These are phyloP conservation scores for Fusarium pseudocircinatum DNA, from an alignment of 2,329 filamentous ascomycete species.

Conservation along the genomic window DNA sequence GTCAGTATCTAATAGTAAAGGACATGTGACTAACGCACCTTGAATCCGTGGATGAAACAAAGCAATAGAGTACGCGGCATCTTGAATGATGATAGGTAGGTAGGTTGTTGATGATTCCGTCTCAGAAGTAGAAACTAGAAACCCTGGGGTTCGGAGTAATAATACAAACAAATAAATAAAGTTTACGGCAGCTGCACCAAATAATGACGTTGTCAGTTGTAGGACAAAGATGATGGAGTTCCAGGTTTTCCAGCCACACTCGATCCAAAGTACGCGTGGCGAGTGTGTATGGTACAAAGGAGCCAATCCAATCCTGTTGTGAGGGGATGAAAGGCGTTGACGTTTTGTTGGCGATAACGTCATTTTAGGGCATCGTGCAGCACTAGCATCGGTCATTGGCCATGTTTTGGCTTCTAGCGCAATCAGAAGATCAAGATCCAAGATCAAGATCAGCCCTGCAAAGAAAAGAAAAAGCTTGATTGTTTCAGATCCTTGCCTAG, in stretches of 20 bases:
- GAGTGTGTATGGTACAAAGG: constrained; percentile 11
- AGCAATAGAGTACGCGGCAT: constrained; percentile 70
- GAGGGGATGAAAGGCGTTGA: background rate
- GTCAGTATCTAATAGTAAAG: background rate
- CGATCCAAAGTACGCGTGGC: constrained; percentile 24
- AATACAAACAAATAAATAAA: constrained; percentile 14
- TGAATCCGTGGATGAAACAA: constrained; percentile 81
- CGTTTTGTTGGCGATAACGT: constrained; percentile 25
- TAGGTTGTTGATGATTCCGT: background rate
- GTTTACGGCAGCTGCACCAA: background rate
- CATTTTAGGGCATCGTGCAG: constrained; percentile 26
- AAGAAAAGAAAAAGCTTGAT: constrained; percentile 6
- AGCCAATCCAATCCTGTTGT: constrained; percentile 21
- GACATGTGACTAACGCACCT: constrained; percentile 42
- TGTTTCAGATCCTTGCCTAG: constrained; percentile 14
- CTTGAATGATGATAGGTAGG: background rate
- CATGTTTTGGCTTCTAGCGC: constrained; percentile 20
- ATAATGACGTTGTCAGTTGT: constrained; percentile 35
- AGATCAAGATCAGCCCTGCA: background rate
- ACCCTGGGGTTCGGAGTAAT: background rate
- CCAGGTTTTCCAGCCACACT: constrained; percentile 42
- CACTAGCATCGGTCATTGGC: constrained; percentile 23
- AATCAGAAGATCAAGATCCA: background rate
- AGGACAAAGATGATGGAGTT: constrained; percentile 12
- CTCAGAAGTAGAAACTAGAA: background rate